Conservation (phyloP, 306 rosid genomes). For the Lablab purpureus region DNA sequence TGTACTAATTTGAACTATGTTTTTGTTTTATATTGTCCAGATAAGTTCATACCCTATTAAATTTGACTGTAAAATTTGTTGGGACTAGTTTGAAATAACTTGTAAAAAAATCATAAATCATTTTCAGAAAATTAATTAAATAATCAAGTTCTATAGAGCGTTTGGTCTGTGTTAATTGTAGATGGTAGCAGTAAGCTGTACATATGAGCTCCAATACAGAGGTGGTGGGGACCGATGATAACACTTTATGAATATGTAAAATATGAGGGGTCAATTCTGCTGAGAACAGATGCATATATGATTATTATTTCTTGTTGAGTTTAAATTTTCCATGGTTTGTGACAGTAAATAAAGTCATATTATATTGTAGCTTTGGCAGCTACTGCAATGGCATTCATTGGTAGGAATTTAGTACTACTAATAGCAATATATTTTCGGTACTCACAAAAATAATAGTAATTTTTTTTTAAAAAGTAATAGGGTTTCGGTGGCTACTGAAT, state of each 20-base stretch:
- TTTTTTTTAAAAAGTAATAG: not conserved
- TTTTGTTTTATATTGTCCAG: too few relatives aligned
- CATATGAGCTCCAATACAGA: not conserved
- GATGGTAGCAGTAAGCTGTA: not conserved
- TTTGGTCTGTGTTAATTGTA: not conserved
- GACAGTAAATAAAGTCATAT: slow-evolving; percentile 17
- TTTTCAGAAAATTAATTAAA: not conserved
- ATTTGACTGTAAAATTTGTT: not conserved
- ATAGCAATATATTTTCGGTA: not conserved
- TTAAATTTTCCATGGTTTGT: slow-evolving; percentile 5
- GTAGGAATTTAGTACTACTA: not conserved
- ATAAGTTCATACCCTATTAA: not conserved
- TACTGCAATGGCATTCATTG: not conserved
- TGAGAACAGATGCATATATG: not conserved
- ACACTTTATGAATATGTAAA: not conserved
- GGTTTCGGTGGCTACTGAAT: slow-evolving; percentile 28
- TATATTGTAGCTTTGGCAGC: slow-evolving; percentile 23
- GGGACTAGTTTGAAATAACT: not conserved
- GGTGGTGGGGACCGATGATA: slow-evolving; percentile 10
- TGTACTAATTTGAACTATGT: too few relatives aligned
- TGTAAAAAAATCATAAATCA: not conserved
- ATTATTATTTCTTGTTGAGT: slow-evolving; percentile 8
- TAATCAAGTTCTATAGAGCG: not conserved
- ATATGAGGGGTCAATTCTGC: not conserved
- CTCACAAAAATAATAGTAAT: not conserved